These are phyloP conservation scores for Chimonanthus praecox DNA, from an alignment of 164 flowering plant species.

Conservation along the genomic window DNA sequence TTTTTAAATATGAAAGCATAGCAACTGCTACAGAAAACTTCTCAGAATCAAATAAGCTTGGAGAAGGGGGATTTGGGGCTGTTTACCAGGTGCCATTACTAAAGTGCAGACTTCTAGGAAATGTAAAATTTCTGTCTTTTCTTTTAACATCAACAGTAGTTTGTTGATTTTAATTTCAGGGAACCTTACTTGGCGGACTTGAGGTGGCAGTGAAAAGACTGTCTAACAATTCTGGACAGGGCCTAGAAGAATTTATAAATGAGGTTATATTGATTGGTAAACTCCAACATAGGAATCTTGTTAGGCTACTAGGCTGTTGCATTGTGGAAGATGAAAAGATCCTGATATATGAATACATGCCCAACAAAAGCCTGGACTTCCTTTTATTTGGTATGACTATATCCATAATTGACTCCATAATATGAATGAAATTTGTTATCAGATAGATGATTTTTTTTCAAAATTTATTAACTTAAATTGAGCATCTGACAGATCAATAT, in stretches of 20 bases:
- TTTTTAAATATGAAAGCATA: neutral
- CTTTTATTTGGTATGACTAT: slow-evolving; percentile 22
- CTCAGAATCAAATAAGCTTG: slow-evolving; percentile 4
- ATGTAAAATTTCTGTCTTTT: neutral
- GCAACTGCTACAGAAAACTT: slow-evolving; percentile 1
- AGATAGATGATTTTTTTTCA: neutral
- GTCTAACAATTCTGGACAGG: slow-evolving; percentile 28
- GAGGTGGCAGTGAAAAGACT: slow-evolving; percentile 43
- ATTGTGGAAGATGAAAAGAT: slow-evolving; percentile 27
- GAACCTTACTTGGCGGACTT: slow-evolving; percentile 20
- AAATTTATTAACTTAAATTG: too few relatives aligned
- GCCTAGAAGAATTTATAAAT: slow-evolving; percentile 28
- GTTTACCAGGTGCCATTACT: slow-evolving; percentile 1
- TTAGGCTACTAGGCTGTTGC: slow-evolving; percentile 33
- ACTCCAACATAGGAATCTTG: slow-evolving; percentile 40
- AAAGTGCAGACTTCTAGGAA: neutral
- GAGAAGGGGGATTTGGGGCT: slow-evolving; percentile 1
- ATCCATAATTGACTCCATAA: neutral
- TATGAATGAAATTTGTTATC: neutral
- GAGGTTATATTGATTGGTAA: slow-evolving; percentile 31
- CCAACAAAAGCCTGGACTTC: slow-evolving; percentile 28
- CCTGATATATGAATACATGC: slow-evolving; percentile 34
- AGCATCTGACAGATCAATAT: neutral
- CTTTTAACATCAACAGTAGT: neutral
- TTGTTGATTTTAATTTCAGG: slow-evolving; percentile 16